Conservation (phyloP, 306 rosid species). For the Prunus kanzakura region DNA sequence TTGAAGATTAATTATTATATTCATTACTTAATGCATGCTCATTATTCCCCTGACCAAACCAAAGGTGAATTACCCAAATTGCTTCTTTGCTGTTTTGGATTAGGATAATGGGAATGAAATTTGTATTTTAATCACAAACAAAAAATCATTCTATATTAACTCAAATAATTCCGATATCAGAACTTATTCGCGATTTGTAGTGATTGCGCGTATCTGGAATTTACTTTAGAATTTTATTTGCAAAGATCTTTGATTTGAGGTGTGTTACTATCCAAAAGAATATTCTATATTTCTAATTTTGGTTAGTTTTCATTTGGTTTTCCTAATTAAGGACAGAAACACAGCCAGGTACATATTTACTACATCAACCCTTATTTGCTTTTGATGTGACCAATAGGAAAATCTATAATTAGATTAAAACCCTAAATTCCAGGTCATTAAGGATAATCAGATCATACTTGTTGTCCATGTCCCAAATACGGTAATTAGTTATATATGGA, state of each 20-base stretch:
- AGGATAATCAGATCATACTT: not conserved
- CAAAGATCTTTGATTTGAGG: no score
- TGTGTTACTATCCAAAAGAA: no score
- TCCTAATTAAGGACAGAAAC: not conserved
- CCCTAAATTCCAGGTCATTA: not conserved
- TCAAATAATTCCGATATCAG: no score
- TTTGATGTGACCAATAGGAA: not conserved
- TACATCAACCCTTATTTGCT: not conserved
- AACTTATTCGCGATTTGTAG: no score
- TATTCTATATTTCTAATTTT: not conserved
- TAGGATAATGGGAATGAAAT: not conserved
- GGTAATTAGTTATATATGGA: no score
- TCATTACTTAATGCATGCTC: not conserved
- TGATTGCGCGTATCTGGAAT: no score
- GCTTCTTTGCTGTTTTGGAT: not conserved
- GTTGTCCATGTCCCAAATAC: no score
- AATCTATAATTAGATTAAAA: not conserved
- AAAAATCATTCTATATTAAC: no score
- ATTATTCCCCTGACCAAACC: not conserved
- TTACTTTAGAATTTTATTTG: no score
- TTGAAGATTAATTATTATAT: no score
- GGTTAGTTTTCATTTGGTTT: not conserved
- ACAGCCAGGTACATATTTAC: not conserved
- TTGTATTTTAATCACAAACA: no score
- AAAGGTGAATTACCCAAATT: not conserved